These are phyloP conservation scores for Xylaria sp. DNA, from an alignment of 495 filamentous ascomycete genomes.

Conservation along the genomic window DNA sequence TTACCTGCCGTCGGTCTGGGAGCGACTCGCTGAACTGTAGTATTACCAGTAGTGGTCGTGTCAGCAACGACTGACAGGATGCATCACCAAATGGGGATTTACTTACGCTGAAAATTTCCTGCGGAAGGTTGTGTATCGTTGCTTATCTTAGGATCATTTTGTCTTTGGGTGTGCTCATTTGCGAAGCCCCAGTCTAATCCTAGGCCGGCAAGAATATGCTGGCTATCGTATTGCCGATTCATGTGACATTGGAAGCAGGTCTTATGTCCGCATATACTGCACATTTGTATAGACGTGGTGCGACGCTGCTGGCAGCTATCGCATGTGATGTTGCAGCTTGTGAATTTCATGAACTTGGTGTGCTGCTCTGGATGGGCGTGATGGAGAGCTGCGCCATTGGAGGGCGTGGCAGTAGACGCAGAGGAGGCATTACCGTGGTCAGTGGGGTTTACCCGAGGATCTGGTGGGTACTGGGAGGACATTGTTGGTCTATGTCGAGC, in stretches of 20 bases:
- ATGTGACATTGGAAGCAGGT: conserved; percentile 7
- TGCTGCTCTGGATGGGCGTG: not conserved
- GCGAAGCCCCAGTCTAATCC: conserved; percentile 1
- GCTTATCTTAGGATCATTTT: not conserved
- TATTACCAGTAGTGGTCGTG: not conserved
- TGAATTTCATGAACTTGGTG: not conserved
- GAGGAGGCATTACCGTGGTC: not conserved
- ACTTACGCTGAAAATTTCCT: not conserved
- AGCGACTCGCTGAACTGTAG: too few relatives aligned
- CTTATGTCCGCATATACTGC: not conserved
- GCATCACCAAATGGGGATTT: not conserved
- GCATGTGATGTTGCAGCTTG: not conserved
- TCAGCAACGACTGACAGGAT: not conserved
- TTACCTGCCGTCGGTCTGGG: too few relatives aligned
- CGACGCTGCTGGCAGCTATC: not conserved
- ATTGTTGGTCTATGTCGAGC: not conserved
- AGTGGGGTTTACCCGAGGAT: not conserved
- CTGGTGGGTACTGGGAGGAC: not conserved
- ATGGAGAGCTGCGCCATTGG: not conserved
- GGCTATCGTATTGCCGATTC: not conserved
- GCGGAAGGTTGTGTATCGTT: too few relatives aligned
- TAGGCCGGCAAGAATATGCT: not conserved
- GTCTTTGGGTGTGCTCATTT: not conserved
- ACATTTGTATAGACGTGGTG: not conserved
- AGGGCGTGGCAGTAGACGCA: not conserved